Base-by-base conservation (phyloP, 129 eudicot genomes). In the Flaveria ramosissima region DNA sequence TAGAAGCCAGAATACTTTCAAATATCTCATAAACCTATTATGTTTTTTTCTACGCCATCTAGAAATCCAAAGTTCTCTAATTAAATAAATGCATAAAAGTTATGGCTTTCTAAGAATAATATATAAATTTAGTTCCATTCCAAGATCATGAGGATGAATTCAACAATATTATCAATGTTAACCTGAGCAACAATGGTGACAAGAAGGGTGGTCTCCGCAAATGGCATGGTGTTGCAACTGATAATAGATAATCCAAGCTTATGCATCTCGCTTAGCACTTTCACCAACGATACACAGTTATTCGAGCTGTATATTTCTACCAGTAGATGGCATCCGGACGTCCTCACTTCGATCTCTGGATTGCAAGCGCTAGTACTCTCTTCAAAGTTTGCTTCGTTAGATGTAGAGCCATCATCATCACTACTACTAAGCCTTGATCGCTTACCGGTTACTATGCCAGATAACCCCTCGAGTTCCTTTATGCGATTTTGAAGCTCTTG, bases 171-270 rank as follows among this genome's bases (percentile, higher is more conserved):
- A 19, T 36, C 4, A 36, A 60, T 70, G 4, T 43, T 42, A 51
- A 87, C 88, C 91, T 81, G 84, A 66, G 88, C 84, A 65, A 76
- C 79, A 56, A 87, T 46, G 72, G 86, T 84, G 55, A 87, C 68
- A 59, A 77, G 79, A 45, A 86, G 84, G 70, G 78, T 43, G 39
- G 74, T 74, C 52, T 74, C 79, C 14, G 84, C 83, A 81, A 84
- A 87, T 1, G 91, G 91, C 91, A 87, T 81, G 84, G 82, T 75
- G 42, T 77, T 84, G 26, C 84, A 81, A 72, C 80, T 87, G 7
- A 82, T 68, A 46, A 87, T 68, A 5, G 78, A 64, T 56, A 87
- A 46, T 30, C 84, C 77, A 67, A 83, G 78, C 78, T 75, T 81
- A 39, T 87, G 82, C 56, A 87, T 84, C 76, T 87, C 80, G 23